Evolutionary conservation across 441 rosid genomes (phyloP), one percentile per base, ranked within the genome.

Genomic region (Croton laevigatus): DNA sequence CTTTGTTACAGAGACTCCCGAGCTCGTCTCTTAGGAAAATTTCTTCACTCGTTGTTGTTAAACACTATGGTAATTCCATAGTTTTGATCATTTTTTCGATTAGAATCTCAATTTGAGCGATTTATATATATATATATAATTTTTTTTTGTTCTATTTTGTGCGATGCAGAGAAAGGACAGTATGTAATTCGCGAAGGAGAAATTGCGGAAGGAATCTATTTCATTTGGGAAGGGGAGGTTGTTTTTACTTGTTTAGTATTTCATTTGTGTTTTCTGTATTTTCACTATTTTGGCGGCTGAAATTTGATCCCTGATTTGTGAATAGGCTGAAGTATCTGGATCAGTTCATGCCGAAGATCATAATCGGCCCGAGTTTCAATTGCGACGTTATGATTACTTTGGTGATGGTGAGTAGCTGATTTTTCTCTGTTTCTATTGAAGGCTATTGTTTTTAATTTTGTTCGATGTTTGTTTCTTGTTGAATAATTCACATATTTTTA

Each of bases 181-280:
- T 81, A 72, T 78, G 87, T 92, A 68, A 81, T 86, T 72, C 89
- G 85, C 0, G 91, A 82, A 75, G 98, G 91, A 42, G 94, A 91
- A 73, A 63, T 74, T 73, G 89, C 90, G 68, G 89, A 92, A 72
- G 99, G 99, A 68, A 71, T 88, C 59, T 92, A 86, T 80, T 88
- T 95, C 65, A 83, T 93, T 22, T 93, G 90, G 84, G 86, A 87
- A 62, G 98, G 99, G 75, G 93, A 90, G 96, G 99, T 91, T 69
- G 63, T 75, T 77, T 42, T 17, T 7, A 32, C 10, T 49, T 48
- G 2, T 27, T 40, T 49, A 7, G 20, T 11, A 10, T 51, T 42
- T 9, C 46, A 9, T n/a, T 65, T 57, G 2, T 63, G 53, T 17
- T 37, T 62, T 46, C 8, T 22, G 19, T 48, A n/a, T 48, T 27